Base-by-base conservation (phyloP, 2,329 filamentous ascomycete genomes). In the Aspergillus sp. region DNA sequence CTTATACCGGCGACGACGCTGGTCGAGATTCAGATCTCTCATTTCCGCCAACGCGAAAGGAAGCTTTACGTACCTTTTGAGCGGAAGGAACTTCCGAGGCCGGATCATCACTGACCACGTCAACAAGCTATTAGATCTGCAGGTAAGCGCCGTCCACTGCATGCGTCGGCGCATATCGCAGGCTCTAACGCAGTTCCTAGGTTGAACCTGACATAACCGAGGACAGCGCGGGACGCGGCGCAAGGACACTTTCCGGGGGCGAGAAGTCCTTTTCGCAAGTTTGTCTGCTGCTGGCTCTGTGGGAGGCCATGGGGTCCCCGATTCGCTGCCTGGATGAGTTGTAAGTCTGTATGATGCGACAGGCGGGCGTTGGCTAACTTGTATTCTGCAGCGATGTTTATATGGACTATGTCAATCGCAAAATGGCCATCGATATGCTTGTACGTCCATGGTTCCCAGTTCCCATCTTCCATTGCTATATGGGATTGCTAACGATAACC, bases 221-320 rank as follows among this genome's bases (percentile, higher is more conserved):
- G 44, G 75, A 73, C 39, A 75, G 74, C 14, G 69, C 74, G 3
- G 86, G 86, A 2, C 76, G 89, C 30, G 82, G 83, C 50, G 89
- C 91, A 15, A 93, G 86, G 62, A 96, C 89, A 0, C 68, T 98
- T 1, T 95, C 88, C 6, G 91, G 91, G 33, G 91, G 91, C 17
- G 91, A 98, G 57, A 98, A 98, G 58, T 96, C 89, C 0, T 98
- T 96, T 58, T 93, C 88, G 3, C 94, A 89, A 3, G 93, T 96
- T 38, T 98, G 91, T 61, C 73, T 98, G 47, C 67, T 98, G 34
- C 71, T 98, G 19, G 78, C 86, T 2, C 80, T 98, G 12, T 98
- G 91, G 91, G 91, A 98, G 55, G 89, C 91, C 17, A 98, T 98
- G 81, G 89, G 91, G 8, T 93, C 86, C 12, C 89, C 88, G 1